Percentiles rank a stretch among this genome's conserved stretches.
phyloP scores from a whole-genome alignment of 73 alveolate genomes.

The Stentor roeselii region DNA sequence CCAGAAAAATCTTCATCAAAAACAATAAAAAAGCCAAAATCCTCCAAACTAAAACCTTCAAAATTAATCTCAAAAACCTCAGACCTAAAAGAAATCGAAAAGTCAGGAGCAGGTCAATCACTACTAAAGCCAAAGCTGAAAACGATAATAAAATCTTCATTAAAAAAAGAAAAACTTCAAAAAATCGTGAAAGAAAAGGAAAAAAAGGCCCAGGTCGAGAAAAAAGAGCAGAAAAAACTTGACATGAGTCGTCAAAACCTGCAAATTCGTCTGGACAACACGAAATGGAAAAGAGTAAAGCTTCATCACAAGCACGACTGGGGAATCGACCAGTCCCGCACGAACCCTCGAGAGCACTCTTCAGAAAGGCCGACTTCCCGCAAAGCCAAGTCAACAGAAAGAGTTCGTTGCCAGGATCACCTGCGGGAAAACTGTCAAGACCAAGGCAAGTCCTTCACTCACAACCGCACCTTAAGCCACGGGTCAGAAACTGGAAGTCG shows the following conservation, averaged over 20 bases:
- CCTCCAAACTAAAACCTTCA: too few relatives aligned
- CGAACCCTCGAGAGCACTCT: background rate
- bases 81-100: background rate
- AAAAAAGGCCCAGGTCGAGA: background rate
- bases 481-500: background rate
- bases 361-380: background rate
- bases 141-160: background rate
- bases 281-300: background rate
- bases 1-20: too few relatives aligned
- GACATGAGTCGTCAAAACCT: background rate
- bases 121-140: background rate
- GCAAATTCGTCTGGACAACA: background rate
- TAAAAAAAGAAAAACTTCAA: slow-evolving; percentile 14
- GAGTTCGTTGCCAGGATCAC: background rate
- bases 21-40: too few relatives aligned
- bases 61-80: too few relatives aligned
- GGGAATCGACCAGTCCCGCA: background rate
- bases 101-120: background rate
- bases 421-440: background rate
- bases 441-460: background rate
- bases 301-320: background rate
- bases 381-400: slow-evolving; percentile 13
- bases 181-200: background rate
- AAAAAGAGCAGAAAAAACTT: background rate
- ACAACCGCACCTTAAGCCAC: background rate